Base-by-base conservation (phyloP, 129 eudicot genomes). In the Pittosporum tobira region DNA sequence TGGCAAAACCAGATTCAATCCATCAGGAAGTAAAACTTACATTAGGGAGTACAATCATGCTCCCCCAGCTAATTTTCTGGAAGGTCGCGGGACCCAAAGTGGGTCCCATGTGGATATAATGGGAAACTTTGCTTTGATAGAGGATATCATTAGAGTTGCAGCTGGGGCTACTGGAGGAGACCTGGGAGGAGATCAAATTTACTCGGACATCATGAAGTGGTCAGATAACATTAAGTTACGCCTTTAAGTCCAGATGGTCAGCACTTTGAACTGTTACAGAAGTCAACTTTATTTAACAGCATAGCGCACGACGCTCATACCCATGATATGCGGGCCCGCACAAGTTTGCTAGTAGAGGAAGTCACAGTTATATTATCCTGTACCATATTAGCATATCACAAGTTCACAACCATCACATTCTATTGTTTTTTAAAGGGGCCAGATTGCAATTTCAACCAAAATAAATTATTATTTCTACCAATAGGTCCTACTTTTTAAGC, bases 31-130 rank as follows among this genome's bases (percentile, higher is more conserved):
- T 30, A 69, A 66, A 48, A 91, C 88, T 0, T 83, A 78, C 48
- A 40, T 83, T 31, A 53, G 99, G 64, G 99, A 91, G 69, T 91
- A 81, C 29, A 81, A 81, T 70, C 99, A 91, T 61, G 87, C 90
- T 57, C 99, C 99, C 42, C 99, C 99, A 1, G 48, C 99, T 38
- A 87, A 72, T 71, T 46, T 91, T 37, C 81, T 91, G 2, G 96
- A 91, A 58, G 99, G 99, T 24, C 83, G 99, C 10, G 99, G 99
- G 11, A 91, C 99, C 6, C 95, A 76, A 67, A 91, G 99, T 57
- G 99, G 99, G 2, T 85, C 96, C 52, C 99, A 91, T 20, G 99
- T 91, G 29, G 99, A 91, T 64, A 91, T 91, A 5, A 87, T 91
- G 99, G 99, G 99, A 44, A 91, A 91, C 51, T 91, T 87, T 11